phyloP scores from a whole-genome alignment of 2,329 filamentous ascomycete species.

The Fusarium nisikadoi region DNA sequence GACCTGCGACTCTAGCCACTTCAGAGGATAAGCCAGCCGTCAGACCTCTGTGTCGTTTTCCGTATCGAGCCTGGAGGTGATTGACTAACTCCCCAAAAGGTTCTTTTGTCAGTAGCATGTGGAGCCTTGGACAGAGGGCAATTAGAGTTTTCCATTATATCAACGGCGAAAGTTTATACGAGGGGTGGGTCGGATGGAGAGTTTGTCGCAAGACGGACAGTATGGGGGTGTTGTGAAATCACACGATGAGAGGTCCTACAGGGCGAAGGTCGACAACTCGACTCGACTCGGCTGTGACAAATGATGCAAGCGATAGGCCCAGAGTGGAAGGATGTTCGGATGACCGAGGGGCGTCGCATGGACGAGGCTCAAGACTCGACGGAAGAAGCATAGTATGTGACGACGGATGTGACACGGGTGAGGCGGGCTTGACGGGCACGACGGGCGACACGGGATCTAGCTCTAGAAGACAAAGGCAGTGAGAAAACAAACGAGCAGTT shows the following conservation, averaged over 20 bases:
- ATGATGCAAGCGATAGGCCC: slow-evolving; percentile 3
- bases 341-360: slow-evolving; percentile 11
- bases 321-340: background rate
- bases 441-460: slow-evolving; percentile 34
- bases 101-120: background rate
- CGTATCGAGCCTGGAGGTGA: background rate
- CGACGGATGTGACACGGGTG: slow-evolving; percentile 16
- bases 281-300: background rate
- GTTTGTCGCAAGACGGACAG: background rate
- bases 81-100: background rate
- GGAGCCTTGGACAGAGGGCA: background rate
- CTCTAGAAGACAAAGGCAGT: slow-evolving; percentile 16
- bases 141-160: slow-evolving; percentile 30
- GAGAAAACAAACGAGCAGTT: background rate
- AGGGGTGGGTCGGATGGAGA: slow-evolving; percentile 1
- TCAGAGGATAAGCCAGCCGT: background rate
- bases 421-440: slow-evolving; percentile 22
- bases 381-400: slow-evolving; percentile 30
- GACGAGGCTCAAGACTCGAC: slow-evolving; percentile 23
- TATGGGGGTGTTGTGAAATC: slow-evolving; percentile 5
- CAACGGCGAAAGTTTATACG: slow-evolving; percentile 32
- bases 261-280: background rate
- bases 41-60: background rate
- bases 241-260: background rate
- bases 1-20: background rate